Percentiles rank a stretch among this genome's conserved stretches.
Conservation (phyloP, 1,139 yeast species). For the Yamadazyma atlantica region DNA sequence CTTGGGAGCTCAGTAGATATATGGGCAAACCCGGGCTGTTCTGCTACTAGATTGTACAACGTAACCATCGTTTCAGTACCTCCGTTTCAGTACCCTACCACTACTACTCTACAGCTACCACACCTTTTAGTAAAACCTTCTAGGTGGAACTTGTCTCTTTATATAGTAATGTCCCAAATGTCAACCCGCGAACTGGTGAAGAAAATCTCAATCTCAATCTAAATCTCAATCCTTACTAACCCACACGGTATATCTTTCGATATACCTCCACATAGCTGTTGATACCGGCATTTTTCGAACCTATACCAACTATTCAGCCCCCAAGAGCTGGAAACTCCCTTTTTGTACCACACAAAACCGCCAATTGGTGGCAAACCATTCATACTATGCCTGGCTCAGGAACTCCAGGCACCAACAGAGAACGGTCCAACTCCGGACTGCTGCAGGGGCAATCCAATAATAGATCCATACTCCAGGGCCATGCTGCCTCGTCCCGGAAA, state of each 20-base stretch:
- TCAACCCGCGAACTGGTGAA: too few relatives aligned
- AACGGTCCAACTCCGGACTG: conserved; percentile 9
- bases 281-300: neutral
- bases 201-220: too few relatives aligned
- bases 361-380: neutral
- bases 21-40: conserved; percentile 5
- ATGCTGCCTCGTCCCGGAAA: conserved; percentile 16
- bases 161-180: too few relatives aligned
- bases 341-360: neutral
- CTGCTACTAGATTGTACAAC: conserved; percentile 12
- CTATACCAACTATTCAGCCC: too few relatives aligned
- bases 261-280: neutral
- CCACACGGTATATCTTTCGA: neutral
- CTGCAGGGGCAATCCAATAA: conserved; percentile 3
- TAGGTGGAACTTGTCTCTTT: too few relatives aligned
- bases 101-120: too few relatives aligned
- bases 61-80: neutral
- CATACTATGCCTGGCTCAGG: neutral
- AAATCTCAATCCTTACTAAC: too few relatives aligned
- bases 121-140: too few relatives aligned
- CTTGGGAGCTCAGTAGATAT: conserved; percentile 17
- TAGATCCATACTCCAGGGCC: conserved; percentile 10
- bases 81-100: too few relatives aligned
- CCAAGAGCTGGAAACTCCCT: neutral
- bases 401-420: conserved; percentile 2